phyloP scores from a whole-genome alignment of 179 eudicot genomes.

The Vitellaria paradoxa region DNA sequence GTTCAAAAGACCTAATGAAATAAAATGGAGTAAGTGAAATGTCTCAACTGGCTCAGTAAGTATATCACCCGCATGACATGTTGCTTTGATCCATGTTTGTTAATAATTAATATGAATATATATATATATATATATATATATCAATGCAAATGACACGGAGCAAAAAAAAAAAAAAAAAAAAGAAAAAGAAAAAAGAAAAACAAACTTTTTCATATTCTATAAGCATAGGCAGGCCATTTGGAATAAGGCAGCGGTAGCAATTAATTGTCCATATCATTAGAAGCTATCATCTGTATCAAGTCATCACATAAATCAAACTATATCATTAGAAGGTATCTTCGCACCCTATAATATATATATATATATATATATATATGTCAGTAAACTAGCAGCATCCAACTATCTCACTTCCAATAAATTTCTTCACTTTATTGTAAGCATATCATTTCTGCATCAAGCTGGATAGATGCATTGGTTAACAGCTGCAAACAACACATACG shows the following conservation, averaged over 20 bases:
- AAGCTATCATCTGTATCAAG: no score
- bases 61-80: no score
- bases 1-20: no score
- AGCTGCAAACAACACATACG: slow-evolving; percentile 8
- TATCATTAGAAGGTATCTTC: neutral
- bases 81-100: neutral
- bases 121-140: neutral
- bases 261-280: no score
- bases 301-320: no score
- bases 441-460: neutral
- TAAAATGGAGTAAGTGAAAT: no score
- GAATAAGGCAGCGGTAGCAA: neutral
- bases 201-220: neutral
- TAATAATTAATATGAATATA: neutral
- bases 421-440: neutral
- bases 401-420: slow-evolving; percentile 2
- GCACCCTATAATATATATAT: neutral
- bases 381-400: neutral
- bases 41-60: no score
- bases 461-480: neutral
- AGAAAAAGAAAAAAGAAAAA: neutral
- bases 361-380: neutral
- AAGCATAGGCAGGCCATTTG: neutral
- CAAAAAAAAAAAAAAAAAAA: neutral
- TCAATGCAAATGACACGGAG: neutral